Evolutionary conservation across 1,139 yeast genomes (phyloP).

Genomic region (Yamadazyma blattariae): DNA sequence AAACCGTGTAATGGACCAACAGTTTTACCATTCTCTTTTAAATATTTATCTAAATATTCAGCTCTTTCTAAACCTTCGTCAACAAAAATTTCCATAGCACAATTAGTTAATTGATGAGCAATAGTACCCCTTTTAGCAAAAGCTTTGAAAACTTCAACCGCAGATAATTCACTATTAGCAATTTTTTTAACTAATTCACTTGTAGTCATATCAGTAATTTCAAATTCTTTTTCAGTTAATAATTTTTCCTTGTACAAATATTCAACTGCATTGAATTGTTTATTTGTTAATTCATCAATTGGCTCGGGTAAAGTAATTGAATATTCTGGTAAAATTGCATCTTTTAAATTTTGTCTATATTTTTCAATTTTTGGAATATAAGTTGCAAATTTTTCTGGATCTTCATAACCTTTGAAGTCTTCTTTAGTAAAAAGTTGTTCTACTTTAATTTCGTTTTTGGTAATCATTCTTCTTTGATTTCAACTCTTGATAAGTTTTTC

Average conservation of each 20-base stretch:
- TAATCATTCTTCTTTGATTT: background rate
- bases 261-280: conserved; percentile 45
- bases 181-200: conserved; percentile 33
- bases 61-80: conserved; percentile 37
- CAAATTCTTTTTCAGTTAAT: conserved; percentile 42
- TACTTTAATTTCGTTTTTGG: conserved; percentile 3
- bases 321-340: conserved; percentile 39
- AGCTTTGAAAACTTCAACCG: conserved; percentile 48
- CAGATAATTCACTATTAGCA: conserved; percentile 27
- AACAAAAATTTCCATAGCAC: conserved; percentile 31
- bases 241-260: conserved; percentile 41
- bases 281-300: conserved; percentile 32
- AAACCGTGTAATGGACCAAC: conserved; percentile 67
- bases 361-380: conserved; percentile 51
- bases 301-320: conserved; percentile 40
- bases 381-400: conserved; percentile 25
- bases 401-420: conserved; percentile 31
- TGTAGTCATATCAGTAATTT: conserved; percentile 45
- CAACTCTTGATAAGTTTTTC: too few relatives aligned
- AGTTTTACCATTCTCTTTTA: conserved; percentile 51
- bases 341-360: conserved; percentile 40
- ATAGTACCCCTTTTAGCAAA: conserved; percentile 49
- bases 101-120: conserved; percentile 34
- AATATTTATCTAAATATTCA: conserved; percentile 33
- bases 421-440: conserved; percentile 31